Evolutionary conservation across 306 rosid species (phyloP).

Genomic region (Cicer pinnatifidum): DNA sequence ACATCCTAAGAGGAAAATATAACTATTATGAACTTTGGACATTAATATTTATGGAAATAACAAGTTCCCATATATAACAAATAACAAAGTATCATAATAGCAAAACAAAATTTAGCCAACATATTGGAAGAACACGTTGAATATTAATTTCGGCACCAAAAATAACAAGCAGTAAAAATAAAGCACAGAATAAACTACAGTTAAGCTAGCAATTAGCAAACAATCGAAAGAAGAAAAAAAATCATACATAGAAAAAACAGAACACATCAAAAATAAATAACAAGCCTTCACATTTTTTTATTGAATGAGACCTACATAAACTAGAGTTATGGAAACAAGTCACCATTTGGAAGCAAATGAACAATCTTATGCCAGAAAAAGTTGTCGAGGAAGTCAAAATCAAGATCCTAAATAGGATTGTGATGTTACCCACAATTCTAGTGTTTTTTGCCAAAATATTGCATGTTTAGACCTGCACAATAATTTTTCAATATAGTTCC

Average conservation of each 20-base stretch:
- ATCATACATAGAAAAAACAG: background rate
- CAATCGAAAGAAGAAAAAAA: background rate
- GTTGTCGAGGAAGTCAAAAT: background rate
- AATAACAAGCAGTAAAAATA: conserved; percentile 3
- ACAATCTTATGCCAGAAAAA: background rate
- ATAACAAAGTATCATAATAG: conserved; percentile 28
- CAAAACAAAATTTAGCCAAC: conserved; percentile 24
- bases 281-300: background rate
- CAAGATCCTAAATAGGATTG: background rate
- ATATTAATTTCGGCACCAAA: conserved; percentile 33
- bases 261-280: background rate
- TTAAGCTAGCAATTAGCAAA: background rate
- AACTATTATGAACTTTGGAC: conserved; percentile 28
- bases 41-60: conserved; percentile 19
- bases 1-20: conserved; percentile 48
- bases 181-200: conserved; percentile 5
- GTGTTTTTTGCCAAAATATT: background rate
- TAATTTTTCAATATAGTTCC: background rate
- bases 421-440: background rate
- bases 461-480: background rate
- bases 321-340: background rate
- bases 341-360: conserved; percentile 9
- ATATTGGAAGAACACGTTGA: conserved; percentile 7
- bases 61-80: background rate
- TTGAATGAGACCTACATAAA: conserved; percentile 19